phyloP scores from a whole-genome alignment of 164 flowering plant genomes.

The Houttuynia cordata region DNA sequence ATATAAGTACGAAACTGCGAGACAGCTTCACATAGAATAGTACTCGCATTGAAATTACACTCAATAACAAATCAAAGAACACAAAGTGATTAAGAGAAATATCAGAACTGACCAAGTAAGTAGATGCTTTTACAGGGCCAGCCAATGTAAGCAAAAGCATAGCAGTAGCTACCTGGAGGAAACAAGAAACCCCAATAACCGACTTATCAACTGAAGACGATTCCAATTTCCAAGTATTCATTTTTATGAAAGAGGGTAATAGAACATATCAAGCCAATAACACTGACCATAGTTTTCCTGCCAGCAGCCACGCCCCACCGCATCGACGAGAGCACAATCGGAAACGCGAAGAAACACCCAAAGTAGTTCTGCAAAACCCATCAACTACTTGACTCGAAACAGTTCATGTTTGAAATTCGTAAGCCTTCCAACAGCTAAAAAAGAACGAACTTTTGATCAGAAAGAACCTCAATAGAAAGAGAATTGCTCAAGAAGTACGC shows the following conservation, averaged over 20 bases:
- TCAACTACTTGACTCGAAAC: background rate
- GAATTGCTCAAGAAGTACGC: conserved; percentile 72
- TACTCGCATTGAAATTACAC: background rate
- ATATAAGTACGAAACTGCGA: no score
- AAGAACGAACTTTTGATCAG: background rate
- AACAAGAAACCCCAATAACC: background rate
- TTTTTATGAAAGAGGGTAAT: background rate
- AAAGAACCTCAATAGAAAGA: conserved; percentile 61
- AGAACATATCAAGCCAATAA: background rate
- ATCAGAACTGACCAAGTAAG: conserved; percentile 49
- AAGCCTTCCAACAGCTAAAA: background rate
- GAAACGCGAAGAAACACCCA: conserved; percentile 86
- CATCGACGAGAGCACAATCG: conserved; percentile 75
- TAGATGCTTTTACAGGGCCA: conserved; percentile 81
- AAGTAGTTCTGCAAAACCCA: conserved; percentile 58
- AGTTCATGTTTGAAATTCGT: background rate
- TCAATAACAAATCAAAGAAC: background rate
- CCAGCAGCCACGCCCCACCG: conserved; percentile 92
- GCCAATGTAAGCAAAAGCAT: conserved; percentile 67
- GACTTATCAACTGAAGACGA: background rate
- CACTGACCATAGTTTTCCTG: conserved; percentile 78
- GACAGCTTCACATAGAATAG: background rate
- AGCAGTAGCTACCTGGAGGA: conserved; percentile 45
- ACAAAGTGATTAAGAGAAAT: background rate
- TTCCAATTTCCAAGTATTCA: background rate